Evolutionary conservation across 140 eudicot genomes (phyloP).

Genomic region (Anethum foeniculum): DNA sequence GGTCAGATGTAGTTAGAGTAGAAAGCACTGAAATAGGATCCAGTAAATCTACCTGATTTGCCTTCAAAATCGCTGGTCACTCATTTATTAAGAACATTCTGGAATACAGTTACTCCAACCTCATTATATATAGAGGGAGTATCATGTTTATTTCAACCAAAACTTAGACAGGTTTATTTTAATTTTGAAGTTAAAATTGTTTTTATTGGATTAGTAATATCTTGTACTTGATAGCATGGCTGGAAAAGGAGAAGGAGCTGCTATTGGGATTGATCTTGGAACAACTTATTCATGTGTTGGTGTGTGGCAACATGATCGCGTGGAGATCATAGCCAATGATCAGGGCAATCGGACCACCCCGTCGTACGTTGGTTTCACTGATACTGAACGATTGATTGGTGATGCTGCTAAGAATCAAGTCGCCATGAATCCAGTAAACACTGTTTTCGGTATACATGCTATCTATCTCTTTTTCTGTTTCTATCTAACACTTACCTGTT

Average conservation of each 20-base stretch:
- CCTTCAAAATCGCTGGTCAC: not conserved
- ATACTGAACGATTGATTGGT: slow-evolving; percentile 48
- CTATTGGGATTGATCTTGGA: slow-evolving; percentile 55
- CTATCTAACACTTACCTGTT: too few species aligned
- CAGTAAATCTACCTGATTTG: not conserved
- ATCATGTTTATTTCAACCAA: not conserved
- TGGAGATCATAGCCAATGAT: slow-evolving; percentile 58
- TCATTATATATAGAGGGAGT: not conserved
- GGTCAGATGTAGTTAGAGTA: not conserved
- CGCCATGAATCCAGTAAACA: slow-evolving; percentile 60
- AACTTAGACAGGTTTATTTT: not conserved
- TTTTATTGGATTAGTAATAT: not conserved
- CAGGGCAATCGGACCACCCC: slow-evolving; percentile 58
- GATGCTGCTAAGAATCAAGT: slow-evolving; percentile 64
- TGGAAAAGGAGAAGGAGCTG: slow-evolving; percentile 62
- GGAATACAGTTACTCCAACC: not conserved
- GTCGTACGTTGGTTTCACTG: slow-evolving; percentile 49
- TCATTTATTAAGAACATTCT: not conserved
- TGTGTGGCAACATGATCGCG: slow-evolving; percentile 62
- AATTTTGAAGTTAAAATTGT: not conserved
- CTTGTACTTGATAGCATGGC: slow-evolving; percentile 23
- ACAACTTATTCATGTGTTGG: slow-evolving; percentile 57
- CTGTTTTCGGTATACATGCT: slow-evolving; percentile 39
- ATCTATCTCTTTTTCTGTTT: not conserved
- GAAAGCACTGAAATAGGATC: not conserved